Base-by-base conservation (phyloP, 2,329 filamentous ascomycete genomes). In the Neocatenulostroma microsporum region DNA sequence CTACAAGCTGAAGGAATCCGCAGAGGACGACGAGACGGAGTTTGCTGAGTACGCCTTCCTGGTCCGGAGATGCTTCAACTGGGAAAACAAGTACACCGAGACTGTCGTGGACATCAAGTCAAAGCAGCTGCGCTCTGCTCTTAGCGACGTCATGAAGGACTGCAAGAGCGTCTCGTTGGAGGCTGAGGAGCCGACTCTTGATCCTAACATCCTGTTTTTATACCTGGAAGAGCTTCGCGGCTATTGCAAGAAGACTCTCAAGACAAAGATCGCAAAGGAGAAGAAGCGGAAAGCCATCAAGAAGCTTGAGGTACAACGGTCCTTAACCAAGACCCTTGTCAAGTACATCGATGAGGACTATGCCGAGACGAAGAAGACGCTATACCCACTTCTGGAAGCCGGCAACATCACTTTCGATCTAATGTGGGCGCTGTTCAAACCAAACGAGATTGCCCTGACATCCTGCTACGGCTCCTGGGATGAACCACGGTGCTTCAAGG, bases 371-470 rank as follows among this genome's bases (percentile, higher is more conserved):
- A 88, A 89, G 56, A 84, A 86, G 59, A 83, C 80, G 2, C 70
- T 94, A 0, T 81, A 87, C 48, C 83, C 85, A 0, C 76, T 94
- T 62, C 68, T 94, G 2, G 75, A 86, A 45, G 82, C 80, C 21
- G 84, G 85, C 7, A 78, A 86, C 29, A 93, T 94, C 56, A 93
- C 85, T 0, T 94, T 88, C 49, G 85, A 94, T 39, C 71, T 93
- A 2, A 67, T 93, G 1, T 94, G 87, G 87, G 85, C 86, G 0
- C 64, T 94, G 3, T 93, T 83, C 73, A 93, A 91, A 54, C 87
- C 87, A 0, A 84, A 86, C 50, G 86, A 84, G 0, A 74, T 94
- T 14, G 81, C 78, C 1, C 89, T 82, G 56, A 68, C 81, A 0
- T 75, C 77, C 0, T 89, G 84, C 0, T 94, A 94, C 45, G 82